Base-by-base conservation (phyloP, 306 rosid genomes). In the Sindora glabra region DNA sequence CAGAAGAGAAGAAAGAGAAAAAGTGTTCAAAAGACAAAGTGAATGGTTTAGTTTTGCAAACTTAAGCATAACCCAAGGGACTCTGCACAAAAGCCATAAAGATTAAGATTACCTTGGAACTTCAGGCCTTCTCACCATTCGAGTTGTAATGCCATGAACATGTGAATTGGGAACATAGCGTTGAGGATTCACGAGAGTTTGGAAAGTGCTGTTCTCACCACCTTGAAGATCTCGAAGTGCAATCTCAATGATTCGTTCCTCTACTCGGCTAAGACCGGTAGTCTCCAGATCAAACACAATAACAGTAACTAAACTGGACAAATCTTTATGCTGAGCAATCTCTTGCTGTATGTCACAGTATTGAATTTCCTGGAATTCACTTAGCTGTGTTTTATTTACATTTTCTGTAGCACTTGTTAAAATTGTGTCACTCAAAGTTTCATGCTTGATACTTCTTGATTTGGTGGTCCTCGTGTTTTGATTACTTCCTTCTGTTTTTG, bases 201-300 rank as follows among this genome's bases (percentile, higher is more conserved):
- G 86, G 71, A 92, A 89, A 51, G 95, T 83, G 80, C 99, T 92
- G 40, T 86, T 78, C 32, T 75, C 74, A 66, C 99, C 99, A 12
- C 99, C 99, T 17, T 59, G 66, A 68, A 89, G 96, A 79, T 77
- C 95, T 65, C 81, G 85, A 69, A 86, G 60, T 32, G 85, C 99
- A 56, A 92, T 65, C 78, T 92, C 96, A 61, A 92, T 69, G 39
- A 89, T 83, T 67, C 95, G 51, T 3, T 68, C 94, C 0, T 40
- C 42, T 36, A 56, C 72, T 83, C 85, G 69, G 65, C 77, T 65
- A 5, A 92, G 53, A 46, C 96, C 98, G 13, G 95, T 86, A 47
- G 98, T 92, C 62, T 92, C 98, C 39, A 71, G 59, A 62, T 92
- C 96, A 51, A 92, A 86, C 68, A 62, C 76, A 55, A 92, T 62